Evolutionary conservation across 2,329 filamentous ascomycete species (phyloP), one percentile per base, ranked within the genome.

Genomic region (Ophiostoma montium): DNA sequence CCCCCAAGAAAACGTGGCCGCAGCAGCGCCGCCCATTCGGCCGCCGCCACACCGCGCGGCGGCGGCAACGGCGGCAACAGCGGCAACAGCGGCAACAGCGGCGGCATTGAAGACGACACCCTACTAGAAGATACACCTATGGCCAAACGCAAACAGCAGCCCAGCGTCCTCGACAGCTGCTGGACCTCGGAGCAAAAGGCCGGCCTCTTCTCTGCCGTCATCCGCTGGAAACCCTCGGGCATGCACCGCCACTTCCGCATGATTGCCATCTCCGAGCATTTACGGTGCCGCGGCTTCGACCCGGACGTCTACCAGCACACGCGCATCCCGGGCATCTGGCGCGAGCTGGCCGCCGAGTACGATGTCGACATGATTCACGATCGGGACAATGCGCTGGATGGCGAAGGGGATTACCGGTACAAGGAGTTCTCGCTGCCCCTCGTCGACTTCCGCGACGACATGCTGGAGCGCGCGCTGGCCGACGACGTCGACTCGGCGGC

Each of bases 131-230:
- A n/a, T n/a, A n/a, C n/a, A n/a, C n/a, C n/a, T n/a, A n/a, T n/a
- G n/a, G n/a, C n/a, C n/a, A n/a, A n/a, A n/a, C n/a, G 32, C 5
- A 38, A 54, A 15, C 16, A 23, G 2, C 19, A 5, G 0, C 31
- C 30, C 13, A 49, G 63, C 27, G 65, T 67, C 56, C 63, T 65
- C 45, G 76, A 78, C 50, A 86, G 90, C 55, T 77, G 82, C 23
- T 98, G 92, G 92, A 95, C 88, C 4, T 89, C 95, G 59, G 90
- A 95, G 60, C 92, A 98, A 65, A 84, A 94, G 56, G 88, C 86
- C 1, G 89, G 87, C 36, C 73, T 98, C 1, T 87, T 95, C 68
- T 95, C 95, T 62, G 87, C 82, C 47, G 83, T 96, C 56, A 89
- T 96, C 55, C 77, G 82, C 61, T 95, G 86, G 84, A 98, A 98